phyloP scores from a whole-genome alignment of 768 basidiomycete genomes.

The Sporobolomyces pararoseus region DNA sequence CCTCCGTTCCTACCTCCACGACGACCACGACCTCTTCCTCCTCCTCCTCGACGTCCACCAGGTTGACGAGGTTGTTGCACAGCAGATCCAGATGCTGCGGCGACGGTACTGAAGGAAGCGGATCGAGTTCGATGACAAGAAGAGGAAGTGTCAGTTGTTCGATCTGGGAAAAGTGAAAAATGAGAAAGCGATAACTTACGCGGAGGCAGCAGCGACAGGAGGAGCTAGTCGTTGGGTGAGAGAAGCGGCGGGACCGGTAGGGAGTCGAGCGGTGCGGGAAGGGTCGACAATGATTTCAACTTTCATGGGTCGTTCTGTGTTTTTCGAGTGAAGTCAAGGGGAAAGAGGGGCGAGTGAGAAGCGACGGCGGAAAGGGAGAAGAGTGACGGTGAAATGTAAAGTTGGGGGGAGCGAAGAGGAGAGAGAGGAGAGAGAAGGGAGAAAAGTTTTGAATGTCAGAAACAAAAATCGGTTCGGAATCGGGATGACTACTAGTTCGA shows the following conservation, averaged over 20 bases:
- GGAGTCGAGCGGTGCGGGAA: conserved; percentile 54
- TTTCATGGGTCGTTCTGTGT: conserved; percentile 90
- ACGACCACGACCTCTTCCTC: conserved; percentile 52
- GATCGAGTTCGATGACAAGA: too few species aligned
- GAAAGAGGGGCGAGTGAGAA: conserved; percentile 15
- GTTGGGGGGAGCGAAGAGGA: neutral
- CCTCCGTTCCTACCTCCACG: conserved; percentile 53
- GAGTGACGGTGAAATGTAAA: neutral
- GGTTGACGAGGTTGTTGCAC: conserved; percentile 6
- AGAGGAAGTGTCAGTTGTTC: conserved; percentile 48
- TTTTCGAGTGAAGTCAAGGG: conserved; percentile 7
- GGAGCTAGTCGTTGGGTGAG: conserved; percentile 83
- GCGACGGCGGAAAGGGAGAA: conserved; percentile 2
- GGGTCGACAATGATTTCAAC: conserved; percentile 96
- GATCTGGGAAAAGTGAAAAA: conserved; percentile 41
- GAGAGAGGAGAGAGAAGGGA: neutral
- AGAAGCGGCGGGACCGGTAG: conserved; percentile 53
- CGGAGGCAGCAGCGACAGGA: conserved; percentile 56
- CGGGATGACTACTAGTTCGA: too few species aligned
- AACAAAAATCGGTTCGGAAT: neutral
- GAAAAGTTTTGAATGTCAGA: neutral
- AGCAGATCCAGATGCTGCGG: conserved; percentile 24
- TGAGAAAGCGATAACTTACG: conserved; percentile 21
- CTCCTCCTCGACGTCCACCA: conserved; percentile 53
- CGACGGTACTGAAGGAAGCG: conserved; percentile 46